Base-by-base conservation (phyloP, 768 basidiomycete genomes). In the Royoungia palumana region DNA sequence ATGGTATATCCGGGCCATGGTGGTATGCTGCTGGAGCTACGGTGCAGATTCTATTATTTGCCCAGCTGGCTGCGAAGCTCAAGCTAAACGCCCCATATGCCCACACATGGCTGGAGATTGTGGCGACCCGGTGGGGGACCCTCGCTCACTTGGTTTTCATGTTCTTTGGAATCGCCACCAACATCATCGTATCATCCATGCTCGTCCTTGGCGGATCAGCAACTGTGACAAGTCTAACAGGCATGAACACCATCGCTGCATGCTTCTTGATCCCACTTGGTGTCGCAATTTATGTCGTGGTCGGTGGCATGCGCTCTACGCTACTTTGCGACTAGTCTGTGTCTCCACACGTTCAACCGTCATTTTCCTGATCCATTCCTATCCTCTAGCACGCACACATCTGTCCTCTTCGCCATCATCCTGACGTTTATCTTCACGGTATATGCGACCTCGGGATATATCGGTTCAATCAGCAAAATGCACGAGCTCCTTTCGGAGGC, bases 11-110 rank as follows among this genome's bases (percentile, higher is more conserved):
- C 5, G 91, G 90, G 0, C 89, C 89, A 0, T 93, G 87, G 86
- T 91, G 89, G 86, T 94, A 94, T 57, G 92, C 88, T 6, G 81
- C 87, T 28, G 92, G 91, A n/a, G 92, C 89, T 20, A 87, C 85
- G 0, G 82, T 92, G 21, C 90, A 91, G 62, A 83, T 96, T 47
- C 75, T 94, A 22, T 80, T 96, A n/a, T 96, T 97, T 61, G 91
- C 92, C 8, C 68, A 90, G 81, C 75, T 94, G 38, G 89, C 94
- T 0, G 89, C 91, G 16, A 96, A 95, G 62, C 78, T 95, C 50
- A 96, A 97, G 68, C 70, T 89, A 19, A 90, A 96, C 52, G 94
- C 94, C 2, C 91, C 94, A 0, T 83, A 85, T 51, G 85, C 87
- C 0, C 87, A 89, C 47, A 94, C 90, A 16, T 96, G 85, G 82